Evolutionary conservation across 352 stramenopile genomes (phyloP).

Genomic region (Pythium monospermum): DNA sequence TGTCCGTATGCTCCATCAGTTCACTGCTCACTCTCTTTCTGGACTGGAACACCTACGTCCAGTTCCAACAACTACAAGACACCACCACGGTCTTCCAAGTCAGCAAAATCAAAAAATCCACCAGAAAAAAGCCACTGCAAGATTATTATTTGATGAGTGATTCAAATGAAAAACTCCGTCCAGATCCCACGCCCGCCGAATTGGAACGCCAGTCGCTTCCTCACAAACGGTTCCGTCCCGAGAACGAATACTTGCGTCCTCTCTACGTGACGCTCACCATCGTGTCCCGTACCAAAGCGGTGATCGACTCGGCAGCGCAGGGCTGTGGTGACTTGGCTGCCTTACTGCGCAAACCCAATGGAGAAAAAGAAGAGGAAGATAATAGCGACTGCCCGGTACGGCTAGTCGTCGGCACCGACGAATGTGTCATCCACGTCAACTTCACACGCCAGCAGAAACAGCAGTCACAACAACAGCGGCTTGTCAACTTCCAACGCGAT

Average conservation of each 20-base stretch:
- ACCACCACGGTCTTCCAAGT: conserved; percentile 28
- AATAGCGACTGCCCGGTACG: conserved; percentile 6
- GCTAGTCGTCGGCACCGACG: conserved; percentile 31
- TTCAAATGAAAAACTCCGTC: conserved; percentile 3
- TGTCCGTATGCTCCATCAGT: background rate
- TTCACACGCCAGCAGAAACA: background rate
- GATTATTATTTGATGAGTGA: background rate
- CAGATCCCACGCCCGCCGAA: conserved; percentile 12
- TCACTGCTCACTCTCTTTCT: conserved; percentile 24
- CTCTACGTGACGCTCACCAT: conserved; percentile 41
- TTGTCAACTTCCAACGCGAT: conserved; percentile 40
- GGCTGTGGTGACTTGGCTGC: conserved; percentile 12
- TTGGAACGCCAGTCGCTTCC: conserved; percentile 10
- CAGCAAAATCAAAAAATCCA: background rate
- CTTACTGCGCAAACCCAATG: too few relatives aligned
- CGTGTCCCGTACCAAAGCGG: conserved; percentile 17
- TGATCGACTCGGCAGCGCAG: conserved; percentile 28
- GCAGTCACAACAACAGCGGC: background rate
- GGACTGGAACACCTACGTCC: conserved; percentile 43
- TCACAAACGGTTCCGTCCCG: conserved; percentile 27
- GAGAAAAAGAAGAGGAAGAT: background rate
- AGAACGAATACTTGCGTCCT: conserved; percentile 43
- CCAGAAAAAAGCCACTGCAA: background rate
- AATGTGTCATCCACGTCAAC: conserved; percentile 37
- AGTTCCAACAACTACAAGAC: conserved; percentile 50